phyloP scores from a whole-genome alignment of 176 grass and related monocot genomes.

The Melocanna baccifera region DNA sequence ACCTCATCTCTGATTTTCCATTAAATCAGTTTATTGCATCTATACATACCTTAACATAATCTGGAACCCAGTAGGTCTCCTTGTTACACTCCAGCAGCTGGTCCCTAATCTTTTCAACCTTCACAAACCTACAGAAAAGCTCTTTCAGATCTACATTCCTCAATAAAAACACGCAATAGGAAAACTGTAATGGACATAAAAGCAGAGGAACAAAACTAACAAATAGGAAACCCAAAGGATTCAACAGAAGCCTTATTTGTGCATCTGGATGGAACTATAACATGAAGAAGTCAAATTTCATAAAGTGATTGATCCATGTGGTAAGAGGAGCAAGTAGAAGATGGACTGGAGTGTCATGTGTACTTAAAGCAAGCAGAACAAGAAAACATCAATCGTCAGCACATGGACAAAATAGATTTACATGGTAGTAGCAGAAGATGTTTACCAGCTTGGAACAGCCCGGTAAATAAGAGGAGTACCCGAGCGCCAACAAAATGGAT shows the following conservation, averaged over 20 bases:
- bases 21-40: no score
- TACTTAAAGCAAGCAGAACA: slow-evolving; percentile 2
- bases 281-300: not conserved
- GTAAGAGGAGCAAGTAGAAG: slow-evolving; percentile 17
- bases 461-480: slow-evolving; percentile 95
- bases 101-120: slow-evolving; percentile 94
- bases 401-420: slow-evolving; percentile 13
- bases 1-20: no score
- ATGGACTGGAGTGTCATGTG: not conserved
- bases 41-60: slow-evolving; percentile 97
- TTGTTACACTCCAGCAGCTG: slow-evolving; percentile 95
- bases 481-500: slow-evolving; percentile 98
- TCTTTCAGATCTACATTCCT: slow-evolving; percentile 30
- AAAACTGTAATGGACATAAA: not conserved
- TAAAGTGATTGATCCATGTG: slow-evolving; percentile 1
- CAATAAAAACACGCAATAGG: slow-evolving; percentile 17
- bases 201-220: not conserved
- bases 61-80: slow-evolving; percentile 94
- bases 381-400: slow-evolving; percentile 8
- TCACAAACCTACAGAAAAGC: slow-evolving; percentile 75
- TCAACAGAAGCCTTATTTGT: not conserved
- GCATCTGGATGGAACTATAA: not conserved
- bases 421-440: slow-evolving; percentile 31
- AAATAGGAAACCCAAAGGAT: slow-evolving; percentile 18
- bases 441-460: slow-evolving; percentile 98